A percentile compares a stretch with the other conserved stretches of the same genome.
Evolutionary conservation across 2,329 filamentous ascomycete species (phyloP).

Genomic region (Ascochyta rabiei): DNA sequence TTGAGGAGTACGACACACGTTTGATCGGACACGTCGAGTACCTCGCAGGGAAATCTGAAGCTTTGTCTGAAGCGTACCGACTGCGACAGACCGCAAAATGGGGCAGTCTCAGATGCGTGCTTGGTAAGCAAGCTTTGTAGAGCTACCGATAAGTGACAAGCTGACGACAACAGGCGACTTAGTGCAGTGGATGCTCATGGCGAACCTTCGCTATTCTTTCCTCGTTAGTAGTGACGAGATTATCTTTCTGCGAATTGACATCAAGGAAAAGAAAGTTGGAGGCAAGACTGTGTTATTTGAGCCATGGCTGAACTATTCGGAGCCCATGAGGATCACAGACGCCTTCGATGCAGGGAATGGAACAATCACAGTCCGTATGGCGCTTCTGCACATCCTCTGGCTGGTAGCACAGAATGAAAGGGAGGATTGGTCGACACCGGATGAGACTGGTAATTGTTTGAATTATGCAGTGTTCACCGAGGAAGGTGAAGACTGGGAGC

Average conservation of each 20-base stretch:
- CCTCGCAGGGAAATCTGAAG: conserved; percentile 21
- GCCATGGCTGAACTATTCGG: conserved; percentile 20
- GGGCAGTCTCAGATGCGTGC: conserved; percentile 28
- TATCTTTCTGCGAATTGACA: conserved; percentile 22
- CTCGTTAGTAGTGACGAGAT: conserved; percentile 26
- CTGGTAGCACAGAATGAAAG: neutral
- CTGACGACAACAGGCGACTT: conserved; percentile 21
- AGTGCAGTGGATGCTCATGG: conserved; percentile 26
- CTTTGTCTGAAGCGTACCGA: conserved; percentile 18
- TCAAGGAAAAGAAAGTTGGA: neutral
- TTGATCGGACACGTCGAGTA: conserved; percentile 29
- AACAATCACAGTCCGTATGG: conserved; percentile 15
- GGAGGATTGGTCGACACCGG: conserved; percentile 7
- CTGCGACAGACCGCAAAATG: conserved; percentile 13
- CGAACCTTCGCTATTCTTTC: conserved; percentile 24
- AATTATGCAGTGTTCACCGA: conserved; percentile 14
- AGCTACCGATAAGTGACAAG: neutral
- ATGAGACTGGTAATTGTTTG: conserved; percentile 12
- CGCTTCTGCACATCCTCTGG: conserved; percentile 20
- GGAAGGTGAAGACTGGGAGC: conserved; percentile 9
- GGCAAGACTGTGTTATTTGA: conserved; percentile 6
- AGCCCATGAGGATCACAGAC: conserved; percentile 20
- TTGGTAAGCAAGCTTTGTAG: conserved; percentile 13
- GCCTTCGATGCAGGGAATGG: conserved; percentile 5
- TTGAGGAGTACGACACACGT: conserved; percentile 4